A percentile compares a stretch with the other conserved stretches of the same genome.
These are phyloP conservation scores for Letharia lupina DNA, from an alignment of 495 filamentous ascomycete genomes.

Conservation along the genomic window DNA sequence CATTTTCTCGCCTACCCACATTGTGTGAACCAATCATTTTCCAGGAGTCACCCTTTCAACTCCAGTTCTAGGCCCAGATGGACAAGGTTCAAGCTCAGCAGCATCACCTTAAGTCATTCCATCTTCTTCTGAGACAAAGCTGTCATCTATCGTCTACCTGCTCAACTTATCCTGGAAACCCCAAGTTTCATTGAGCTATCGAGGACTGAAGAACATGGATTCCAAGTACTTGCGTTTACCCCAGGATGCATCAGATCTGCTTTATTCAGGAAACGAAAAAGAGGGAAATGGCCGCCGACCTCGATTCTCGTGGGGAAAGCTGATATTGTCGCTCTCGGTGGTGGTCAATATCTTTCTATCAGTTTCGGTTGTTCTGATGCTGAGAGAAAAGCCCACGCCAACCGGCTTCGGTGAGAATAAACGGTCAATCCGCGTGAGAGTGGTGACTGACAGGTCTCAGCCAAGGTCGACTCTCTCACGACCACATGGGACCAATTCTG, in stretches of 20 bases:
- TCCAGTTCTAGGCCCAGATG: neutral
- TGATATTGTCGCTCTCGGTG: neutral
- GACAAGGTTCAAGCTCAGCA: neutral
- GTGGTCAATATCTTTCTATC: neutral
- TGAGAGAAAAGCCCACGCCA: conserved; percentile 2
- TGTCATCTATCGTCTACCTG: neutral
- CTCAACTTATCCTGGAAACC: neutral
- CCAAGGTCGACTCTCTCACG: neutral
- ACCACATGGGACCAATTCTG: conserved; percentile 15
- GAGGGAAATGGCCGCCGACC: neutral
- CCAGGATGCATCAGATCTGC: neutral
- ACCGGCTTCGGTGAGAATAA: neutral
- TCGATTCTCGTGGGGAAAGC: neutral
- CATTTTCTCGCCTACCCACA: neutral
- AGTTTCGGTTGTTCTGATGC: neutral
- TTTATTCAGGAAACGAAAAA: neutral
- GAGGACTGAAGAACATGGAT: neutral
- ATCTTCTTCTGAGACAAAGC: neutral
- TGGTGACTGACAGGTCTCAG: neutral
- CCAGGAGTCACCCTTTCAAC: neutral
- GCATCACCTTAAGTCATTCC: neutral
- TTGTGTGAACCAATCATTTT: neutral
- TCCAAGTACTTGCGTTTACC: neutral
- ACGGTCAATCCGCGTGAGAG: neutral
- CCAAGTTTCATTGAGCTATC: neutral